Conservation (phyloP, 2,329 filamentous ascomycete species). For the Verticillium nonalfalfae region DNA sequence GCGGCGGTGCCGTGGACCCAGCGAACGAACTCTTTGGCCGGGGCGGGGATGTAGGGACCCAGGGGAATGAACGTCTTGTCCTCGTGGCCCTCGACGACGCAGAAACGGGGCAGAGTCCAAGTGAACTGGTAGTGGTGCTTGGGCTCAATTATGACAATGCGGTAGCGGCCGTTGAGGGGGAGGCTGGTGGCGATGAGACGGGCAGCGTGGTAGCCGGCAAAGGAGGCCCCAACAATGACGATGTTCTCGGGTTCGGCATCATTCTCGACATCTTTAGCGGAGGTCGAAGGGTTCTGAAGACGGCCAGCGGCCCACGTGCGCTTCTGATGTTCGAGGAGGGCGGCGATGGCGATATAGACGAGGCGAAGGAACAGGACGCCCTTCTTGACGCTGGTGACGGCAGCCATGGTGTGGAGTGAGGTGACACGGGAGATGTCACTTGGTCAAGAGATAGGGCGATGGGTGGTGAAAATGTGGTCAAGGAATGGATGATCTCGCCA, state of each 20-base stretch:
- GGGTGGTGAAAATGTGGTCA: background rate
- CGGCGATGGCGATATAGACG: slow-evolving; percentile 17
- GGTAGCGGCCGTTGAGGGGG: slow-evolving; percentile 37
- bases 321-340: slow-evolving; percentile 14
- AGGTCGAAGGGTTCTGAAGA: slow-evolving; percentile 9
- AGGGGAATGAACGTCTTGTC: slow-evolving; percentile 57
- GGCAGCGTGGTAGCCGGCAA: slow-evolving; percentile 45
- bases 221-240: slow-evolving; percentile 51
- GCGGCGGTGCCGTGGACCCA: slow-evolving; percentile 37
- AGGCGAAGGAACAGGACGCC: slow-evolving; percentile 20
- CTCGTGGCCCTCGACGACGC: slow-evolving; percentile 49
- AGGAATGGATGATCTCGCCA: background rate
- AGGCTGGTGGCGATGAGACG: slow-evolving; percentile 41
- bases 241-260: slow-evolving; percentile 32
- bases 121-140: slow-evolving; percentile 56
- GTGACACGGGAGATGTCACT: background rate
- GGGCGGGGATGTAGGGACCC: slow-evolving; percentile 28
- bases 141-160: slow-evolving; percentile 50
- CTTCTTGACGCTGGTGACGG: slow-evolving; percentile 18
- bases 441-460: background rate
- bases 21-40: slow-evolving; percentile 23
- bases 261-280: slow-evolving; percentile 1
- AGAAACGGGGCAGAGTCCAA: slow-evolving; percentile 54
- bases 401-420: background rate
- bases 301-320: slow-evolving; percentile 6